Base-by-base conservation (phyloP, 2,329 filamentous ascomycete species). In the Aureobasidium melanogenum region DNA sequence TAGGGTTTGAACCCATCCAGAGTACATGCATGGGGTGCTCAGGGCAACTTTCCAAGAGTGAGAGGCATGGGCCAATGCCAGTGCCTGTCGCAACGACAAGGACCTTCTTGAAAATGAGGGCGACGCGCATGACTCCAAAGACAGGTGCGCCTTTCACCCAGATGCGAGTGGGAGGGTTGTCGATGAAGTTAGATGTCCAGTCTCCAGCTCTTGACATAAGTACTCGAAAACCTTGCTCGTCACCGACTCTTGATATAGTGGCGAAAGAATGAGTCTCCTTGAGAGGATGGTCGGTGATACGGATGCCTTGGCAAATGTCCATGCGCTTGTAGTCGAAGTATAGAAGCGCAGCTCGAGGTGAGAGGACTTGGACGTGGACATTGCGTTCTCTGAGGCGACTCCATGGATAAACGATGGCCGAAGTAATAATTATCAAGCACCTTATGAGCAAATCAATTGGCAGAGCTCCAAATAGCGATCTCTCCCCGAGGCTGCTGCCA, bases 201-300 rank as follows among this genome's bases (percentile, higher is more conserved):
- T 91, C 87, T 24, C 88, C 88, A 3, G 87, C 87, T 65, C 86
- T 87, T 59, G 87, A 89, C 30, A 91, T 79, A 32, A 91, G 76
- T 32, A 88, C 77, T 0, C 86, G 89, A 74, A 87, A 89, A 15
- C 83, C 85, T 58, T 76, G 76, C 14, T 61, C 44, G 39, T 77
- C 67, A 59, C 76, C 70, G 2, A 82, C 78, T 63, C 84, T 80
- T 1, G 87, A 84, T 63, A 91, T 88, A 1, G 86, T 86, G 46
- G 88, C 88, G 69, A 92, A 92, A 0, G 85, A 83, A 74, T 92
- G 88, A 80, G 87, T 89, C 72, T 92, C 88, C 9, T 80, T 74
- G 41, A 90, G 76, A 0, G 88, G 87, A 9, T 79, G 77, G 58
- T 81, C 80, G 3, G 87, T 82, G 26, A 91, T 74, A 43, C 86